These are phyloP conservation scores for Candida odintsovae DNA, from an alignment of 805 yeast genomes.

Conservation along the genomic window DNA sequence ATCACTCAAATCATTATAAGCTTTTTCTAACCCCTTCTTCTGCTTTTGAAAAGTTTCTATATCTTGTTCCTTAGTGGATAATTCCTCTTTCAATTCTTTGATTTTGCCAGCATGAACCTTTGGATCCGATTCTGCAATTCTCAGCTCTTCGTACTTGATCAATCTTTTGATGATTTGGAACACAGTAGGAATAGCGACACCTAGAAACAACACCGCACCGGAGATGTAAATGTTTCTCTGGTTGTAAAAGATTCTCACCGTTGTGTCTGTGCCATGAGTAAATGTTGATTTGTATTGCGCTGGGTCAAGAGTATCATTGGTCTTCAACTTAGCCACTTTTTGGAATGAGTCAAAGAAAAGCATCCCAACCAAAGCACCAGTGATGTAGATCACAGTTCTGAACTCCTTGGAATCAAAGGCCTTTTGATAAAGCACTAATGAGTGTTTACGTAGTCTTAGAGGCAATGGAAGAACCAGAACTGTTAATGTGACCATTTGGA, in stretches of 20 bases:
- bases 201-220: constrained; percentile 56
- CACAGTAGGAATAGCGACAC: constrained; percentile 48
- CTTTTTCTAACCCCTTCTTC: constrained; percentile 42
- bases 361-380: constrained; percentile 37
- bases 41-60: constrained; percentile 45
- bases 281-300: constrained; percentile 16
- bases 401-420: constrained; percentile 34
- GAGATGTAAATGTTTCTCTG: constrained; percentile 59
- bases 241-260: constrained; percentile 56
- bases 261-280: constrained; percentile 38
- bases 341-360: constrained; percentile 52
- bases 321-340: constrained; percentile 31
- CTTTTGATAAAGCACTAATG: constrained; percentile 32
- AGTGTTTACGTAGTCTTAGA: constrained; percentile 35
- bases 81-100: constrained; percentile 30
- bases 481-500: constrained; percentile 41
- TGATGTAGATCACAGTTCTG: constrained; percentile 39
- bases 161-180: constrained; percentile 46
- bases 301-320: constrained; percentile 23
- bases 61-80: constrained; percentile 37
- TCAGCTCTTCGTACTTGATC: constrained; percentile 39
- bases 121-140: constrained; percentile 13
- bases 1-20: constrained; percentile 38
- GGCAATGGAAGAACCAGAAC: constrained; percentile 54
- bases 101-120: constrained; percentile 10